phyloP scores from a whole-genome alignment of 2,329 filamentous ascomycete genomes.

The Trichoderma sp. region DNA sequence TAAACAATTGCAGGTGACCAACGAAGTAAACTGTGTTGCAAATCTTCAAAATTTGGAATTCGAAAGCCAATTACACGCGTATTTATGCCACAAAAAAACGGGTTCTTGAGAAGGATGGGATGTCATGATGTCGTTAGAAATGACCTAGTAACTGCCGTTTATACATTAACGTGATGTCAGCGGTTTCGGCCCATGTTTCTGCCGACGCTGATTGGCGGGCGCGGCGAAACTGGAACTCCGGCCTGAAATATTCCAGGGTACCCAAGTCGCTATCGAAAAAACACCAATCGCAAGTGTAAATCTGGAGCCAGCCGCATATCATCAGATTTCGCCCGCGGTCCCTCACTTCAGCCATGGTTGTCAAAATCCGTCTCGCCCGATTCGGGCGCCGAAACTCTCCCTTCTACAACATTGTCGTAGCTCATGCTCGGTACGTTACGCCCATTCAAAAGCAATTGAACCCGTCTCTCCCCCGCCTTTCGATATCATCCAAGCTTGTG shows the following conservation, averaged over 20 bases:
- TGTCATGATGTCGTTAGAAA: constrained; percentile 27
- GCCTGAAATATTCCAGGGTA: constrained; percentile 32
- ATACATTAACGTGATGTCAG: constrained; percentile 26
- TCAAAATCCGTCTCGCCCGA: constrained; percentile 90
- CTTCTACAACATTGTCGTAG: constrained; percentile 96
- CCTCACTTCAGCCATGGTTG: constrained; percentile 66
- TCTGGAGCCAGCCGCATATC: background rate
- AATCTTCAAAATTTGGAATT: background rate
- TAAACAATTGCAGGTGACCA: background rate
- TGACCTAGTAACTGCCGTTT: constrained; percentile 4
- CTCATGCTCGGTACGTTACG: constrained; percentile 74
- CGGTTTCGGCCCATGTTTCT: background rate
- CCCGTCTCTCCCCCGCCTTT: background rate
- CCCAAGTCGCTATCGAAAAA: background rate
- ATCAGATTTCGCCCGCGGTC: constrained; percentile 2
- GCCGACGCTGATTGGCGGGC: constrained; percentile 39
- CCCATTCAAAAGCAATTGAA: background rate
- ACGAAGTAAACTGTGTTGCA: background rate
- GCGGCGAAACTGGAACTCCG: constrained; percentile 46
- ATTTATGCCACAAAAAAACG: background rate
- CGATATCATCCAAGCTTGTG: background rate
- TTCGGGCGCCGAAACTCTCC: constrained; percentile 88
- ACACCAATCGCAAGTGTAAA: background rate
- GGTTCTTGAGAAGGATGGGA: background rate
- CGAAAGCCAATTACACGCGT: background rate